Percentiles rank a stretch among this genome's conserved stretches.
Conservation (phyloP, 495 filamentous ascomycete genomes). For the Neurospora sp. region DNA sequence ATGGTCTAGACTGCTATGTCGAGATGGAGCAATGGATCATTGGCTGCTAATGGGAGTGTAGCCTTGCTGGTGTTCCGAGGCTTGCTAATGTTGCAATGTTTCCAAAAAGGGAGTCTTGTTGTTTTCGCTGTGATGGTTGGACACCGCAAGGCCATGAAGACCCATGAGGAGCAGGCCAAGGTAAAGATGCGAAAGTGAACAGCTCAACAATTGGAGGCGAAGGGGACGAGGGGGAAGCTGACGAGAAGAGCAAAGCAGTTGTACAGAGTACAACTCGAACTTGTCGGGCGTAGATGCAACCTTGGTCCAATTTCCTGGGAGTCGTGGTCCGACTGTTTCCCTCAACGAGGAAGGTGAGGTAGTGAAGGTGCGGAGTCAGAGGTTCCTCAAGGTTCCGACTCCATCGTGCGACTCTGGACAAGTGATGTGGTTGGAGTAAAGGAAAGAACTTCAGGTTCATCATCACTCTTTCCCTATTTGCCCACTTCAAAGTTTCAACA, state of each 20-base stretch:
- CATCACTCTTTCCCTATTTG: neutral
- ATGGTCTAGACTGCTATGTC: slow-evolving; percentile 14
- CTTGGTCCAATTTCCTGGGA: neutral
- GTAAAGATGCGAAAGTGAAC: neutral
- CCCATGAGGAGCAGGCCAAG: neutral
- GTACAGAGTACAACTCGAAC: neutral
- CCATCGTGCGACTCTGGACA: neutral
- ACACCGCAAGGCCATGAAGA: neutral
- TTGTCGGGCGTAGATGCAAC: neutral
- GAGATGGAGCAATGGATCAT: neutral
- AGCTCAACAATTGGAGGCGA: neutral
- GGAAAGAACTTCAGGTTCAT: neutral
- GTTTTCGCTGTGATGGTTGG: neutral
- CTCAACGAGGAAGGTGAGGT: neutral
- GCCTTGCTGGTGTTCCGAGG: neutral
- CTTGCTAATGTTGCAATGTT: neutral
- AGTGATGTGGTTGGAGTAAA: neutral
- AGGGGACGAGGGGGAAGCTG: neutral
- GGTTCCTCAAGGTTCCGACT: neutral
- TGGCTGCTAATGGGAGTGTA: neutral
- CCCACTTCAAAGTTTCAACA: neutral
- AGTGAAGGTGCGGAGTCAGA: neutral
- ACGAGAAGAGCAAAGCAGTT: neutral
- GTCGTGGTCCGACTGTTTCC: neutral
- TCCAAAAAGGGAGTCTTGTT: neutral